Conservation (phyloP, 768 basidiomycete species). For the Tulasnella sp. region DNA sequence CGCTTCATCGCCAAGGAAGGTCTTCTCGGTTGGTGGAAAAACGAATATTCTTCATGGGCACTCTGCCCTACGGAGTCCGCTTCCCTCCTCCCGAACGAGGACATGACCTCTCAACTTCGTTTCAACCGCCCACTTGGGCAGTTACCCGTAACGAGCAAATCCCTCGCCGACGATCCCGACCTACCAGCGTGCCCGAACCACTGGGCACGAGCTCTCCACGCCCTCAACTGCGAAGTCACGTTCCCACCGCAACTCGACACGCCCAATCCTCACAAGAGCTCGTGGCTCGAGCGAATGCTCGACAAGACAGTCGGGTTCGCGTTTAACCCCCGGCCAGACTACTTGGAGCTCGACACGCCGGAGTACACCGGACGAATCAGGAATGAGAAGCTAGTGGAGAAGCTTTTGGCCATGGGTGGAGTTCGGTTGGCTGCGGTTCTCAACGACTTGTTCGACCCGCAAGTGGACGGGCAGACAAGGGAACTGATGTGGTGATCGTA, state of each 20-base stretch:
- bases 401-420: slow-evolving; percentile 71
- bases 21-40: slow-evolving; percentile 52
- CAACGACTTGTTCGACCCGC: slow-evolving; percentile 52
- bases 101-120: slow-evolving; percentile 9
- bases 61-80: slow-evolving; percentile 38
- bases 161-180: background rate
- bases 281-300: slow-evolving; percentile 10
- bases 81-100: slow-evolving; percentile 18
- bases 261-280: background rate
- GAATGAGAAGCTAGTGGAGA: slow-evolving; percentile 62
- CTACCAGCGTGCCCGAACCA: slow-evolving; percentile 28
- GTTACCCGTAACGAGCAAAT: background rate
- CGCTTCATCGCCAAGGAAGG: slow-evolving; percentile 84
- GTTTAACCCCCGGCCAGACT: slow-evolving; percentile 18
- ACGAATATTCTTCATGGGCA: slow-evolving; percentile 54
- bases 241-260: slow-evolving; percentile 64
- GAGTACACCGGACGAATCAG: slow-evolving; percentile 62
- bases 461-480: background rate
- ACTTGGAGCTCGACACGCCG: slow-evolving; percentile 71
- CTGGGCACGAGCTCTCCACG: slow-evolving; percentile 64
- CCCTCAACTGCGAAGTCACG: slow-evolving; percentile 68
- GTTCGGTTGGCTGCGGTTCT: slow-evolving; percentile 72
- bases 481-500: background rate
- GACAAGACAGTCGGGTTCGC: slow-evolving; percentile 27
- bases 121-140: slow-evolving; percentile 8